These are phyloP conservation scores for Emmonsiellopsis sp. DNA, from an alignment of 2,329 filamentous ascomycete species.

Conservation along the genomic window DNA sequence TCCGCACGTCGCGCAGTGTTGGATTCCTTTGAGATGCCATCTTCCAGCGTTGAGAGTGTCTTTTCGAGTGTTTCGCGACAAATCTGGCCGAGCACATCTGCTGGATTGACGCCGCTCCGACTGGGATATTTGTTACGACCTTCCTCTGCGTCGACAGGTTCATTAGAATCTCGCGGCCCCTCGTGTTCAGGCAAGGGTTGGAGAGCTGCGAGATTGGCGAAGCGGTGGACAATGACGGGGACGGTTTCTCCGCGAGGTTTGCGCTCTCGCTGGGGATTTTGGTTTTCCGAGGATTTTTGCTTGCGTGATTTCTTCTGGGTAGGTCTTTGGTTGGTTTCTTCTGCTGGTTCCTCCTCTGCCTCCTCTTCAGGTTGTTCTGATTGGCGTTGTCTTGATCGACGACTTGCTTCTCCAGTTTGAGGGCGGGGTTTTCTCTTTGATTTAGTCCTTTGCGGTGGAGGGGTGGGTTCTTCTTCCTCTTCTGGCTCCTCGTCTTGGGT, in stretches of 20 bases:
- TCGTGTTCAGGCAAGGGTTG: constrained; percentile 12
- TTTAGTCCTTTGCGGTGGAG: not conserved
- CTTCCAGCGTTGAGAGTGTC: constrained; percentile 34
- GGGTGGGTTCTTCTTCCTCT: not conserved
- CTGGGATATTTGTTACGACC: constrained; percentile 21
- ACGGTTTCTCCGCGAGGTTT: constrained; percentile 27
- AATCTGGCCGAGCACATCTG: constrained; percentile 44
- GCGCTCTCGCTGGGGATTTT: not conserved
- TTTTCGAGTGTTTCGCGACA: constrained; percentile 43
- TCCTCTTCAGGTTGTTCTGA: constrained; percentile 8
- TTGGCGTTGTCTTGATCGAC: not conserved
- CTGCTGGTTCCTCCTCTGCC: constrained; percentile 11
- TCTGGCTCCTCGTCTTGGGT: constrained; percentile 5
- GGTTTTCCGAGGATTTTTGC: not conserved
- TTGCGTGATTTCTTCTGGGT: not conserved
- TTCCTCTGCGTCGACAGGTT: constrained; percentile 23
- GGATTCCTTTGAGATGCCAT: constrained; percentile 31
- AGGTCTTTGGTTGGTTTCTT: constrained; percentile 10
- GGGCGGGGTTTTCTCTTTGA: not conserved
- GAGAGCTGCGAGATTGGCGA: constrained; percentile 26
- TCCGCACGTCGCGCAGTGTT: constrained; percentile 31
- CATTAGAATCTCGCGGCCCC: constrained; percentile 17
- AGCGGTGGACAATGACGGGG: constrained; percentile 33
- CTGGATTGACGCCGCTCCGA: constrained; percentile 39
- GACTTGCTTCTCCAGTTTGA: not conserved